phyloP scores from a whole-genome alignment of 306 rosid species.

The Urtica urens region DNA sequence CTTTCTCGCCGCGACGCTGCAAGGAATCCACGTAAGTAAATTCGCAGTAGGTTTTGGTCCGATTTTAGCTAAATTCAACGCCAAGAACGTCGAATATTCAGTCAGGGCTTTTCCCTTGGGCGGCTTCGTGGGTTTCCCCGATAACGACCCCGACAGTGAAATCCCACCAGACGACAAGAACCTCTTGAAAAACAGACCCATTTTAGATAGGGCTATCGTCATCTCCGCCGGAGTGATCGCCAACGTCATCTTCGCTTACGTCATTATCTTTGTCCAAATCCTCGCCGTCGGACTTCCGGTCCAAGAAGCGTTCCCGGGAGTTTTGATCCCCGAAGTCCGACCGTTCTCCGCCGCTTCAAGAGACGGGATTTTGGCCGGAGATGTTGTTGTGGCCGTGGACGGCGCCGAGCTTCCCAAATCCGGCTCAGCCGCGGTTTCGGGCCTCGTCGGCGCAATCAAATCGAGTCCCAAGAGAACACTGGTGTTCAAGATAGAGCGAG shows the following conservation, averaged over 20 bases:
- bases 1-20: conserved; percentile 89
- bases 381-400: conserved; percentile 64
- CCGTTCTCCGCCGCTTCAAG: conserved; percentile 89
- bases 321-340: conserved; percentile 71
- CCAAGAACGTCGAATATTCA: conserved; percentile 87
- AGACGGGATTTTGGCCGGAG: conserved; percentile 77
- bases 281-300: conserved; percentile 84
- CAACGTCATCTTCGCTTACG: conserved; percentile 66
- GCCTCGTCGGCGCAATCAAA: conserved; percentile 62
- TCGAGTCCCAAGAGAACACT: conserved; percentile 61
- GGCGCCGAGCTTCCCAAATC: conserved; percentile 56
- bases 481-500: conserved; percentile 64
- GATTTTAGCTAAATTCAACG: conserved; percentile 72
- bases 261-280: conserved; percentile 77
- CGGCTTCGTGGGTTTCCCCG: conserved; percentile 98
- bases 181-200: conserved; percentile 88
- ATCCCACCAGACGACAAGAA: conserved; percentile 79
- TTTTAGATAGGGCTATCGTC: conserved; percentile 75
- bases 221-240: conserved; percentile 98
- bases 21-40: conserved; percentile 95
- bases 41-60: conserved; percentile 99
- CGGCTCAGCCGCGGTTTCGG: conserved; percentile 61
- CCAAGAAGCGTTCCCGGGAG: conserved; percentile 85
- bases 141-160: conserved; percentile 90
- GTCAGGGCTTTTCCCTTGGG: conserved; percentile 94